Conservation (phyloP, 441 rosid genomes). For the Corymbia calophylla region DNA sequence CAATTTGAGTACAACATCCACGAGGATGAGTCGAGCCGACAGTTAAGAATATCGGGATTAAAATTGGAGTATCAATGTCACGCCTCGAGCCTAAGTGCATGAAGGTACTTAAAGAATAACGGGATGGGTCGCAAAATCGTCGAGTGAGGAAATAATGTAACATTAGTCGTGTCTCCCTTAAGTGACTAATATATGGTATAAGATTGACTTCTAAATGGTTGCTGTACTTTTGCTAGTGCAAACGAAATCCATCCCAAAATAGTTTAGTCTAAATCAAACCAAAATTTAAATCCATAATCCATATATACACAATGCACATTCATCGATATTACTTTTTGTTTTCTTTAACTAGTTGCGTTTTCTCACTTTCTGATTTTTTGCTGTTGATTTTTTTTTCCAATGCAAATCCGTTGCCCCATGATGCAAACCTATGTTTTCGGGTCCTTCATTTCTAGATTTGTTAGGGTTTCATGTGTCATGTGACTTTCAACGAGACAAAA, state of each 20-base stretch:
- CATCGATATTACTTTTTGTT: neutral
- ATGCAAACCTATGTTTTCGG: too few species aligned
- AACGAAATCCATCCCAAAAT: neutral
- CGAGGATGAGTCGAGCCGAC: neutral
- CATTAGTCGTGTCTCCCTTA: neutral
- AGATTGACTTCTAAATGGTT: neutral
- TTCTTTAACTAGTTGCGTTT: neutral
- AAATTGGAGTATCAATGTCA: neutral
- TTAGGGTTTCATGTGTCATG: neutral
- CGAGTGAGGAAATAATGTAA: neutral
- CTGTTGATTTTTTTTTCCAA: neutral
- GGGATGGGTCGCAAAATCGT: neutral
- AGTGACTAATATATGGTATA: neutral
- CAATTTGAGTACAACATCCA: neutral
- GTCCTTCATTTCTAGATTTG: neutral
- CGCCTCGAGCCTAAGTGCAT: neutral
- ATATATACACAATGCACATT: neutral
- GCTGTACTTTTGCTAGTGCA: neutral
- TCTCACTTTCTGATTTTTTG: neutral
- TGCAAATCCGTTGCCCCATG: too few species aligned
- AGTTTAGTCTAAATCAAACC: neutral
- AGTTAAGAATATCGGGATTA: neutral
- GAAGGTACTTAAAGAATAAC: neutral
- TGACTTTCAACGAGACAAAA: neutral
- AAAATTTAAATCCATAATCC: neutral